Conservation (phyloP, 345 rosid genomes). For the Brassica napus region DNA sequence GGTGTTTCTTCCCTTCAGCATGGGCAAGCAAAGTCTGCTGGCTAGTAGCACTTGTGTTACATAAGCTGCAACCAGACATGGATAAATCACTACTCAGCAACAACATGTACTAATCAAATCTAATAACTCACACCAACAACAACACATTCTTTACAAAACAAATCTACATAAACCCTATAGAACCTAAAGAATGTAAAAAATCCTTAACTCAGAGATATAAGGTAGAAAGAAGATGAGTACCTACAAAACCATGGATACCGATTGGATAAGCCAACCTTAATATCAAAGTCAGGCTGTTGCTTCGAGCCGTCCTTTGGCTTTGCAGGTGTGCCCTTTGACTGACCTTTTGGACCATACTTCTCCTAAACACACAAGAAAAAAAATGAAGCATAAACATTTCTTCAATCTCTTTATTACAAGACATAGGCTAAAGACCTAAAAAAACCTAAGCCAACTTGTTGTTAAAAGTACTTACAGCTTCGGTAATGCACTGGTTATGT, state of each 20-base stretch:
- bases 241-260: slow-evolving; percentile 98
- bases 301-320: slow-evolving; percentile 58
- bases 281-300: slow-evolving; percentile 68
- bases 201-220: background rate
- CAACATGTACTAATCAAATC: background rate
- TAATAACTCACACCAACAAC: background rate
- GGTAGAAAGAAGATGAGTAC: slow-evolving; percentile 41
- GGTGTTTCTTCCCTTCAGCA: slow-evolving; percentile 95
- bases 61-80: slow-evolving; percentile 53
- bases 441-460: background rate
- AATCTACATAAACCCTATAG: background rate
- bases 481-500: slow-evolving; percentile 87
- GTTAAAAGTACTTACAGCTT: slow-evolving; percentile 58
- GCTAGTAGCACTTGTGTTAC: slow-evolving; percentile 81
- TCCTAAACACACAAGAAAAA: slow-evolving; percentile 49
- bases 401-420: slow-evolving; percentile 1
- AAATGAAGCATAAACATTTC: background rate
- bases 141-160: background rate
- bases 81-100: background rate
- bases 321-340: slow-evolving; percentile 55
- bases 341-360: slow-evolving; percentile 93
- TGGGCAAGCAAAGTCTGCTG: slow-evolving; percentile 83
- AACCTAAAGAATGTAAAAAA: background rate
- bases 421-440: background rate
- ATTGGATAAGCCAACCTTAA: slow-evolving; percentile 68